Conservation (phyloP, 2,329 filamentous ascomycete genomes). For the Phyllosticta capitalensis region DNA sequence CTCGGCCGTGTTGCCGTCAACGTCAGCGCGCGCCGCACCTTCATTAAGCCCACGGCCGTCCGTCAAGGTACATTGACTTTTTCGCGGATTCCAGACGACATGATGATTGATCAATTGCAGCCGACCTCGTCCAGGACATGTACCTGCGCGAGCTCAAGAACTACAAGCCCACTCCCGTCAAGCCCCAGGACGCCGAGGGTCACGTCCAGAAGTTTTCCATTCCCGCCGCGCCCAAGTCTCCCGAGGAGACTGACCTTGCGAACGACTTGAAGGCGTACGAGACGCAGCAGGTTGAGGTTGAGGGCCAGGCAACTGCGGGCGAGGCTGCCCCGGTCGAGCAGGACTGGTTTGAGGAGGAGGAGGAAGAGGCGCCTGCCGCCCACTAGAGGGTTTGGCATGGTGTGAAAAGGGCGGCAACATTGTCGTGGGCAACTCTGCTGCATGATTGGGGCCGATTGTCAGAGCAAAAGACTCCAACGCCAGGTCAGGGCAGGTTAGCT, state of each 20-base stretch:
- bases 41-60: conserved; percentile 51
- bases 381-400: conserved; percentile 7
- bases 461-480: neutral
- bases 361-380: conserved; percentile 39
- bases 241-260: conserved; percentile 89
- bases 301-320: conserved; percentile 63
- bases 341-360: conserved; percentile 73
- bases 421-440: neutral
- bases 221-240: conserved; percentile 74
- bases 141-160: conserved; percentile 93
- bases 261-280: conserved; percentile 92
- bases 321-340: conserved; percentile 53
- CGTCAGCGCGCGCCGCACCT: conserved; percentile 51
- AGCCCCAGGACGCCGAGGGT: conserved; percentile 78
- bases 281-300: conserved; percentile 84
- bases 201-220: conserved; percentile 80
- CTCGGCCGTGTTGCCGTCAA: conserved; percentile 48
- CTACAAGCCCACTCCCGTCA: conserved; percentile 80
- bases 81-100: conserved; percentile 12
- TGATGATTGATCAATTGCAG: conserved; percentile 39
- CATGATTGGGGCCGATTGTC: conserved; percentile 1
- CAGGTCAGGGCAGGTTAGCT: neutral
- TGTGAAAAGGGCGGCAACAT: neutral
- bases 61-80: conserved; percentile 45
- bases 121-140: conserved; percentile 94